These are phyloP conservation scores for Nigrospora sphaerica DNA, from an alignment of 2,329 filamentous ascomycete species.

Conservation along the genomic window DNA sequence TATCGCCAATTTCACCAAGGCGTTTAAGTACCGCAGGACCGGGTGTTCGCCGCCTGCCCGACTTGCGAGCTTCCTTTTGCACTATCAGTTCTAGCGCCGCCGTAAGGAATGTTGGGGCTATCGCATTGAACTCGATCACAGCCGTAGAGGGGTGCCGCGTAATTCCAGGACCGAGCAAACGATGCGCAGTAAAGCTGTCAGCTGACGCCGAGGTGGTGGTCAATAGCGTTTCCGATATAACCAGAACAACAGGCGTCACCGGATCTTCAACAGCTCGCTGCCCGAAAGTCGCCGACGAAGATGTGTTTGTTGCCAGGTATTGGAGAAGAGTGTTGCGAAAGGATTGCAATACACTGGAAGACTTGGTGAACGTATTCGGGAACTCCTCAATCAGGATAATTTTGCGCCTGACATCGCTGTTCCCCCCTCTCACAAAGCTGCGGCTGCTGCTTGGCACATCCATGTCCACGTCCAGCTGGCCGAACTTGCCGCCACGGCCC, in stretches of 20 bases:
- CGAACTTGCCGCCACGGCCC: conserved; percentile 71
- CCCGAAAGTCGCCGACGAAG: conserved; percentile 42
- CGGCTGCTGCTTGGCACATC: conserved; percentile 10
- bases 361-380: conserved; percentile 64
- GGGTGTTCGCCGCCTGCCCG: conserved; percentile 66
- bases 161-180: conserved; percentile 80
- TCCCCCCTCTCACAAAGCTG: conserved; percentile 1
- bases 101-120: conserved; percentile 77
- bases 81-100: conserved; percentile 80
- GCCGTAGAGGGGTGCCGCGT: conserved; percentile 71
- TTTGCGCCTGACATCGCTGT: conserved; percentile 28
- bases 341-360: conserved; percentile 55
- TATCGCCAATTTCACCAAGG: conserved; percentile 82
- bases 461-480: conserved; percentile 50
- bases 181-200: conserved; percentile 89
- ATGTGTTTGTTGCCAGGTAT: conserved; percentile 63
- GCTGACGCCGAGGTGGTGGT: conserved; percentile 78
- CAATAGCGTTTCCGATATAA: conserved; percentile 85
- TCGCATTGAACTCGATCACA: conserved; percentile 85
- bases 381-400: conserved; percentile 78
- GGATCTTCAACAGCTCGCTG: conserved; percentile 33
- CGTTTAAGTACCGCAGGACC: conserved; percentile 71
- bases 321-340: conserved; percentile 71
- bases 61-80: conserved; percentile 76
- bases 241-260: conserved; percentile 71